Conservation (phyloP, 1,284 basidiomycete genomes). For the Trichosporon inkin region DNA sequence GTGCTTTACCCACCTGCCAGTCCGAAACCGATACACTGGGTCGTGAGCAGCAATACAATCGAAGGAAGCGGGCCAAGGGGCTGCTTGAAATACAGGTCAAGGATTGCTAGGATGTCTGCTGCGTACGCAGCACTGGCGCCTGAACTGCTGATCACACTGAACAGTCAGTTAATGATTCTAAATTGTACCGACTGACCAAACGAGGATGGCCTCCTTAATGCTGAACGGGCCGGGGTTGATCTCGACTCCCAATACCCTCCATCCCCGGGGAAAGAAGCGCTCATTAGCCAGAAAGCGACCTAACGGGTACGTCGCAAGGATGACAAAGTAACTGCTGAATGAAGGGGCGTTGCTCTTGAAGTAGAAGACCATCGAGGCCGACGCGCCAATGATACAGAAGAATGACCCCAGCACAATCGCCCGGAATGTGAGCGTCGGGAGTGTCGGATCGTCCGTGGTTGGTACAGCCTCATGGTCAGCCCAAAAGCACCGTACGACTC, state of each 20-base stretch:
- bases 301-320: constrained; percentile 53
- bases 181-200: constrained; percentile 31
- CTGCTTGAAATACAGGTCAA: constrained; percentile 51
- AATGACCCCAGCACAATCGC: constrained; percentile 54
- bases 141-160: constrained; percentile 52
- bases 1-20: constrained; percentile 49
- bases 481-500: constrained; percentile 10
- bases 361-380: constrained; percentile 52
- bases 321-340: constrained; percentile 57
- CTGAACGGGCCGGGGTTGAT: constrained; percentile 55
- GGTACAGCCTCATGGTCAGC: constrained; percentile 50
- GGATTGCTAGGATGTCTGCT: constrained; percentile 52
- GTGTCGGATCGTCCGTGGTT: constrained; percentile 54
- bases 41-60: constrained; percentile 57
- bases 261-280: constrained; percentile 29
- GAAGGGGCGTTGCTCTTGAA: constrained; percentile 54
- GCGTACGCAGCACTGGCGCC: constrained; percentile 52
- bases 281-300: constrained; percentile 49
- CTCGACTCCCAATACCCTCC: constrained; percentile 39
- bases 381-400: constrained; percentile 56
- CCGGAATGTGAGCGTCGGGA: constrained; percentile 55
- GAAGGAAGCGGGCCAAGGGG: constrained; percentile 46
- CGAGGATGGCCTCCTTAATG: constrained; percentile 51
- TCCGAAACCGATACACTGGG: constrained; percentile 57
- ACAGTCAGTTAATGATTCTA: constrained; percentile 16